phyloP scores from a whole-genome alignment of 1,284 basidiomycete genomes.

The Microbotryomycetes sp. region DNA sequence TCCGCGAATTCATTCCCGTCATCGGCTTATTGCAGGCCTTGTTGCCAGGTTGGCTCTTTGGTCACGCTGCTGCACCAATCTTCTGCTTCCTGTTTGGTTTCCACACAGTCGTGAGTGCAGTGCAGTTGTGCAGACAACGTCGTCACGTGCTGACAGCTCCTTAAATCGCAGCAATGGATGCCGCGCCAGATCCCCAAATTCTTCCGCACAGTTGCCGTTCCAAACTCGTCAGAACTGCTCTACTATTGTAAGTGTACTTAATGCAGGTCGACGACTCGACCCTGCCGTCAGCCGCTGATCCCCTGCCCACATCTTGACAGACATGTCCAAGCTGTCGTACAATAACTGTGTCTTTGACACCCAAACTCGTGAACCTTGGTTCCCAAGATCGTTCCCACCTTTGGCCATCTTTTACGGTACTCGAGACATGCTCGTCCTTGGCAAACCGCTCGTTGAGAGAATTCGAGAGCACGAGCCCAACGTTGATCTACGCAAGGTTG shows the following conservation, averaged over 20 bases:
- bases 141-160: background rate
- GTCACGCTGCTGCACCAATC: slow-evolving; percentile 38
- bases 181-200: slow-evolving; percentile 53
- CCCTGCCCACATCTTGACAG: slow-evolving; percentile 25
- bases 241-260: slow-evolving; percentile 26
- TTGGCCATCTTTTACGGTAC: slow-evolving; percentile 50
- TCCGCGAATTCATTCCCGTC: slow-evolving; percentile 55
- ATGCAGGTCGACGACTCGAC: too few relatives aligned
- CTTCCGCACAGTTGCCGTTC: slow-evolving; percentile 54
- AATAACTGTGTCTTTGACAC: slow-evolving; percentile 53
- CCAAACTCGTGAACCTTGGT: slow-evolving; percentile 48
- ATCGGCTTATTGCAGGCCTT: slow-evolving; percentile 53
- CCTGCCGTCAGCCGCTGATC: background rate
- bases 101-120: slow-evolving; percentile 11
- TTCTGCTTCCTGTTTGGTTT: slow-evolving; percentile 35
- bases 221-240: slow-evolving; percentile 33
- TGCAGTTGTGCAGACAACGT: background rate
- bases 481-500: slow-evolving; percentile 50
- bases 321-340: slow-evolving; percentile 52
- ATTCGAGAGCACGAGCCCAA: slow-evolving; percentile 47
- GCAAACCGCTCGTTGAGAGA: slow-evolving; percentile 50
- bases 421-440: slow-evolving; percentile 47
- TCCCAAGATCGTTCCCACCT: slow-evolving; percentile 52
- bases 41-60: slow-evolving; percentile 48
- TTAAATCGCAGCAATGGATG: slow-evolving; percentile 40